Base-by-base conservation (phyloP, 495 filamentous ascomycete species). In the Podospora comata region DNA sequence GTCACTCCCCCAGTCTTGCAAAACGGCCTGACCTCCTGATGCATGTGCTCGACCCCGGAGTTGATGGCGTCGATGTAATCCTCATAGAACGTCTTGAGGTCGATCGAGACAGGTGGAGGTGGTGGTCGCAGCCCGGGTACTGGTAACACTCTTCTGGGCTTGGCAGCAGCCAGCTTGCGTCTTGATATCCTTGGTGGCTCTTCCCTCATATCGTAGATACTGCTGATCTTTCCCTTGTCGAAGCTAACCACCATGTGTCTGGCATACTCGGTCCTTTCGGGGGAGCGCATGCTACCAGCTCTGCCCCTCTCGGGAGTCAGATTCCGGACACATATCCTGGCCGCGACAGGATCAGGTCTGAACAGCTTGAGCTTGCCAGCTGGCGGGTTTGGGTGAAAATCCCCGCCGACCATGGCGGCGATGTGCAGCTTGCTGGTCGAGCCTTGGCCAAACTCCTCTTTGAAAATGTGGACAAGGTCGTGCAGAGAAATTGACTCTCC, bases 11-110 rank as follows among this genome's bases (percentile, higher is more conserved):
- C 59, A 19, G 63, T 34, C 55, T 75, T 73, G 67, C 73, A 76
- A 48, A 75, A 78, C 0, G 44, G 39, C 6, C 65, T 62, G 27
- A 79, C 70, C 18, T 71, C 71, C n/a, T 68, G 48, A 18, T 56
- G 65, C 71, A 79, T 74, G 3, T 20, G n/a, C 30, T 63, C 61
- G 3, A 60, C 69, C n/a, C 72, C 69, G 39, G 27, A 67, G 62
- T 77, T 78, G 67, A 79, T 75, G 67, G 68, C 75, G 7, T 65
- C 61, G 18, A 78, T 74, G 57, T 77, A 78, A 4, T 65, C 57
- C 5, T 66, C 59, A 53, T 79, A 77, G 16, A 75, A 73, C n/a
- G 62, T 32, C 4, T 48, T 58, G 32, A 68, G 55, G 60, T 70
- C 66, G 5, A 71, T 67, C 16, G 71, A 68, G 0, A 68, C 60